Base-by-base conservation (phyloP, 2,329 filamentous ascomycete genomes). In the Ceratocystis alfenasii region DNA sequence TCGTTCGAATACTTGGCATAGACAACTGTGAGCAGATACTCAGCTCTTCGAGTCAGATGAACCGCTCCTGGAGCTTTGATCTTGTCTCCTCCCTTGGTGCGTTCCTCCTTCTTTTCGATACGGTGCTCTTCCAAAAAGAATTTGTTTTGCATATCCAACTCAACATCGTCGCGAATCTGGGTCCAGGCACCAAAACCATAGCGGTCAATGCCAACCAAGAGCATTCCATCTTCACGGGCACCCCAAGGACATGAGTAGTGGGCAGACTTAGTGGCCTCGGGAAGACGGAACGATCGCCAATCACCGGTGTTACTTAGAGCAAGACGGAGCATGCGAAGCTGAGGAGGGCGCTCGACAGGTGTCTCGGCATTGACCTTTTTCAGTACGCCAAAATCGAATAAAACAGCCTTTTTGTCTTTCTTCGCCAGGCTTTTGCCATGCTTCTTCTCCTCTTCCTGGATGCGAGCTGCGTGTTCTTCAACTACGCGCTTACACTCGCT, bases 301-400 rank as follows among this genome's bases (percentile, higher is more conserved):
- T 96, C 90, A 22, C 84, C 73, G 25, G 80, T 76, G 59, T 84
- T 82, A n/a, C 75, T 76, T 44, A 93, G 85, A 15, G 89, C 85
- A 69, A 90, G 83, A 68, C 87, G 88, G 46, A 99, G 80, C 70
- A 96, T 85, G 67, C 86, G 87, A 80, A 97, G 87, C 72, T 97
- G 93, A 60, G 87, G 84, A 0, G 94, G 93, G 7, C 95, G 87
- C 70, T 97, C 93, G 10, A 96, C 85, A 65, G 96, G 88, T 0
- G 94, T 97, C 75, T 96, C 91, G 0, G 94, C 94, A 73, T 99
- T 99, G 72, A 96, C 84, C 71, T 95, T 92, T 76, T 95, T 95
- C 63, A 96, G 87, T 65, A 92, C 90, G 59, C 88, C 87, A 75
- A 92, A 96, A 73, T 97, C 92, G 71, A 99, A 96, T 57, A 99